A percentile compares a stretch with the other conserved stretches of the same genome.
Conservation (phyloP, 1,139 yeast species). For the Saccharomyces hybrid region DNA sequence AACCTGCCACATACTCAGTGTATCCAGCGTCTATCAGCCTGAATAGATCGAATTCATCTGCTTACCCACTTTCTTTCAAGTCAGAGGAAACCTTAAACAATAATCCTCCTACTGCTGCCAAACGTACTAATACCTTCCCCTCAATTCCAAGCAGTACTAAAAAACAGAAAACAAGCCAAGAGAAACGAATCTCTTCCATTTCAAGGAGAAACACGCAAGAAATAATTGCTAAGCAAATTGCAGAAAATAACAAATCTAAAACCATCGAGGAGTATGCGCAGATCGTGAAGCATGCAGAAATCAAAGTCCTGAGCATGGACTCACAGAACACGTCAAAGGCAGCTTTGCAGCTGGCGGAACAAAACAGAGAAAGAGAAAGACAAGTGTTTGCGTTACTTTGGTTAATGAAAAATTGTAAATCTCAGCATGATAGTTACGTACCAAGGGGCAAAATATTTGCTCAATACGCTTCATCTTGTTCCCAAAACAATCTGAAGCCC, state of each 20-base stretch:
- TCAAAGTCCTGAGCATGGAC: slow-evolving; percentile 27
- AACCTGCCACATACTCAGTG: not conserved
- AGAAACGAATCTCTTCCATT: not conserved
- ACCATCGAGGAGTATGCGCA: slow-evolving; percentile 28
- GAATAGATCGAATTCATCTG: not conserved
- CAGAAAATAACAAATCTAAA: slow-evolving; percentile 22
- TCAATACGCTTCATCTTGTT: slow-evolving; percentile 66
- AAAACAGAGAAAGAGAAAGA: slow-evolving; percentile 51
- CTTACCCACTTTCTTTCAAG: not conserved
- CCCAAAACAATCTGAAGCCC: slow-evolving; percentile 58
- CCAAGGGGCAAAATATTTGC: slow-evolving; percentile 81
- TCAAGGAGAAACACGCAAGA: not conserved
- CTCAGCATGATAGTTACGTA: slow-evolving; percentile 60
- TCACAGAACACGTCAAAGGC: slow-evolving; percentile 24
- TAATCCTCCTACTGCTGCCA: not conserved
- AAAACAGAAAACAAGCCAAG: not conserved
- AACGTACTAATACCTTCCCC: not conserved
- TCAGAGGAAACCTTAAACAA: not conserved
- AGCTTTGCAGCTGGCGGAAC: slow-evolving; percentile 28
- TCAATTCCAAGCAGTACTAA: not conserved
- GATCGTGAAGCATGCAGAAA: slow-evolving; percentile 27
- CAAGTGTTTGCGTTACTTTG: slow-evolving; percentile 80
- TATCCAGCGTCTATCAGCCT: not conserved
- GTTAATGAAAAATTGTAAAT: slow-evolving; percentile 63
- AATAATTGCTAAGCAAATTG: slow-evolving; percentile 20